A percentile compares a stretch with the other conserved stretches of the same genome.
Conservation (phyloP, 441 rosid species). For the Gossypium laxum region DNA sequence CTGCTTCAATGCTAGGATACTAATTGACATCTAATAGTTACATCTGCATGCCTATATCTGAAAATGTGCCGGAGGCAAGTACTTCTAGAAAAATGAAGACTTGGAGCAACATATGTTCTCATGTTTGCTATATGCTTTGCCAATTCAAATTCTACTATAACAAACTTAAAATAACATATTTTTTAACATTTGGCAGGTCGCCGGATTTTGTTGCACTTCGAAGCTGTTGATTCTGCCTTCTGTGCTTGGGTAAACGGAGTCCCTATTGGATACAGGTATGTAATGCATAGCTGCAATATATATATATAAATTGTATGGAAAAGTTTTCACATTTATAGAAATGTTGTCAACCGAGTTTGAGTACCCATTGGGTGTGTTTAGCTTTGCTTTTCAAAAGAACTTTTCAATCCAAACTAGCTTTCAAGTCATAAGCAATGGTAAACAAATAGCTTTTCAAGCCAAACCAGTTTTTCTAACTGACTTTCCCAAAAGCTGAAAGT, state of each 20-base stretch:
- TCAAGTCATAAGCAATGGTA: too few relatives aligned
- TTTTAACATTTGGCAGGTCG: conserved; percentile 50
- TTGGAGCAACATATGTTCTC: not conserved
- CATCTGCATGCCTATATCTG: not conserved
- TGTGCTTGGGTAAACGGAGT: conserved; percentile 84
- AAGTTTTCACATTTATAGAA: not conserved
- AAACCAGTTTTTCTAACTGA: too few relatives aligned
- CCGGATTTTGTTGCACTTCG: conserved; percentile 86
- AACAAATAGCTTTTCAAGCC: too few relatives aligned
- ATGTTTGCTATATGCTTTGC: not conserved
- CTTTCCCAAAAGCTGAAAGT: too few relatives aligned
- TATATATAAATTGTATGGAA: not conserved
- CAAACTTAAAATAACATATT: not conserved
- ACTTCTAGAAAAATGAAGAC: not conserved
- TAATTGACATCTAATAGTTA: too few relatives aligned
- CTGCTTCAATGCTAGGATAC: too few relatives aligned
- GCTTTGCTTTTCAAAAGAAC: too few relatives aligned
- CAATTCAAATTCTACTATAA: not conserved
- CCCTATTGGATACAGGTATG: conserved; percentile 87
- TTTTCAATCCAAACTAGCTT: too few relatives aligned
- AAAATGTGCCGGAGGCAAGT: not conserved
- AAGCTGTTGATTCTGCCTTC: conserved; percentile 95
- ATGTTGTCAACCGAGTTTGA: not conserved
- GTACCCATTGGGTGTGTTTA: not conserved
- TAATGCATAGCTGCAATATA: not conserved